A percentile compares a stretch with the other conserved stretches of the same genome.
Conservation (phyloP, 2,329 filamentous ascomycete species). For the Ophiosphaerella herpotricha region DNA sequence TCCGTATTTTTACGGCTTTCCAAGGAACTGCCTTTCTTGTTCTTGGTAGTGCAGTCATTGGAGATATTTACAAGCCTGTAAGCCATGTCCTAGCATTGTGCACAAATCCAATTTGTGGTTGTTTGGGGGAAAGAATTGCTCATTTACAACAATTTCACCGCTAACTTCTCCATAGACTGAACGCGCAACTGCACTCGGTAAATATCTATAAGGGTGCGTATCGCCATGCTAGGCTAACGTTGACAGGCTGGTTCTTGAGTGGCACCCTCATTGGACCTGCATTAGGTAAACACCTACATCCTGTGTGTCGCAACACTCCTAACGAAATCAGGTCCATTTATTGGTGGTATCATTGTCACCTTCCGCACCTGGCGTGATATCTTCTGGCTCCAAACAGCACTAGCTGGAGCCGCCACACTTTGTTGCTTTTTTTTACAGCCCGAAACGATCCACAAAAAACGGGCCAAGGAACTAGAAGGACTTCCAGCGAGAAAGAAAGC, state of each 20-base stretch:
- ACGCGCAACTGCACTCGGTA: constrained; percentile 68
- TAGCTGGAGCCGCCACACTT: constrained; percentile 64
- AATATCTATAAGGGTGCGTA: no score
- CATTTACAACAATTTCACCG: neutral
- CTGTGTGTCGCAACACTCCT: neutral
- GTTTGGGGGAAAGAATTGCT: neutral
- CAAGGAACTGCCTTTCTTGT: constrained; percentile 76
- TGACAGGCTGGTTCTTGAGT: constrained; percentile 66
- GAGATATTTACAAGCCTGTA: constrained; percentile 56
- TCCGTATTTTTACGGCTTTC: constrained; percentile 74
- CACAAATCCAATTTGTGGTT: neutral
- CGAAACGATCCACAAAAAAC: constrained; percentile 72
- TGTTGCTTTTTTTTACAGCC: constrained; percentile 70
- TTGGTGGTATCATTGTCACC: constrained; percentile 78
- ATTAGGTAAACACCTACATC: constrained; percentile 20
- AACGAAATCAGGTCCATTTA: constrained; percentile 65
- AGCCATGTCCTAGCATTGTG: neutral
- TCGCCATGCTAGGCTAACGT: no score
- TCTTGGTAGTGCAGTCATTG: constrained; percentile 71
- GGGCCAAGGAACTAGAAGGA: constrained; percentile 64
- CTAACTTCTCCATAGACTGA: constrained; percentile 62
- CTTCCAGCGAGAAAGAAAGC: constrained; percentile 57
- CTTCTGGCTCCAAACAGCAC: constrained; percentile 75
- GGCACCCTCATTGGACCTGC: constrained; percentile 72
- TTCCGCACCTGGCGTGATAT: constrained; percentile 74